These are phyloP conservation scores for Tuber calosporum DNA, from an alignment of 495 filamentous ascomycete genomes.

Conservation along the genomic window DNA sequence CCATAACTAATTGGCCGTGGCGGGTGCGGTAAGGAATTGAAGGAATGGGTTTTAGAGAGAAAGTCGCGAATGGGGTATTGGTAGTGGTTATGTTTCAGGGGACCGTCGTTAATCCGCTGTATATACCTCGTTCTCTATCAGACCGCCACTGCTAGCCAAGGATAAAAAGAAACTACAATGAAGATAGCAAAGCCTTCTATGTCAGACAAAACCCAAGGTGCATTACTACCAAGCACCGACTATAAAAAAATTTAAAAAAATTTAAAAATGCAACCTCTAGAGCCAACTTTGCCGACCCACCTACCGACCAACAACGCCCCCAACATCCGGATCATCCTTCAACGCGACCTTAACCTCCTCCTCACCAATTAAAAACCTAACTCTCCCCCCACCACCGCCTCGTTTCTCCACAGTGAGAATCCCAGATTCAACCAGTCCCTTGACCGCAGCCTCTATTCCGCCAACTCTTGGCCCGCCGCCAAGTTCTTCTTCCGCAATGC, in stretches of 20 bases:
- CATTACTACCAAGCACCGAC: not conserved
- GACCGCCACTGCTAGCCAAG: no score
- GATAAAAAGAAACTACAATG: no score
- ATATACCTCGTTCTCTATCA: no score
- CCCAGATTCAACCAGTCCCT: conserved; percentile 78
- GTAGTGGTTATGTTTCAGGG: no score
- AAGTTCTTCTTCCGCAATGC: conserved; percentile 40
- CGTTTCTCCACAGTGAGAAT: conserved; percentile 74
- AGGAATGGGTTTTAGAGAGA: no score
- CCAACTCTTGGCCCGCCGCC: conserved; percentile 51
- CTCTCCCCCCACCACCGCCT: conserved; percentile 77
- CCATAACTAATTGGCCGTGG: no score
- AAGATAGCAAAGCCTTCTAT: not conserved
- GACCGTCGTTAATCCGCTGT: no score
- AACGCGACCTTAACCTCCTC: conserved; percentile 86
- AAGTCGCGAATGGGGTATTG: no score
- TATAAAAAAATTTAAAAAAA: not conserved
- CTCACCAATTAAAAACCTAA: conserved; percentile 74
- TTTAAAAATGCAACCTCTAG: not conserved
- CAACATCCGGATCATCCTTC: conserved; percentile 79
- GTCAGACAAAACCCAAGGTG: not conserved
- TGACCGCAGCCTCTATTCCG: conserved; percentile 63
- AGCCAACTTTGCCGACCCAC: not conserved
- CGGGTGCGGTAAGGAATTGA: no score
- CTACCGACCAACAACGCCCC: conserved; percentile 53